Base-by-base conservation (phyloP, 148 eudicot genomes). In the Cornus kousa region DNA sequence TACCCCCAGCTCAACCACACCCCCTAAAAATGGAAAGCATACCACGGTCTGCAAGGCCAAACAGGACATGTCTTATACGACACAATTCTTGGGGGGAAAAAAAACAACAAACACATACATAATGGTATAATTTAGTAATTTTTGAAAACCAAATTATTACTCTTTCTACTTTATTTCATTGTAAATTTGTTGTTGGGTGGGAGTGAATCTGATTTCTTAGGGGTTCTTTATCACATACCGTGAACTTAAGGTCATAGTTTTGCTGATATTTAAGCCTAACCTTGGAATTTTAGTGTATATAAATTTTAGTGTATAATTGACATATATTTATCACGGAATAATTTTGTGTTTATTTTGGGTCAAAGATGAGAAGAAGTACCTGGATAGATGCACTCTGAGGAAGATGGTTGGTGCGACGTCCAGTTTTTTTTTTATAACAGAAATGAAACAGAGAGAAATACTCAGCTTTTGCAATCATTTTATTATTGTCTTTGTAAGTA, bases 321-420 rank as follows among this genome's bases (percentile, higher is more conserved):
- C 48, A 43, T 6, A 0, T 43, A 43, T 8, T 43, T 43, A 43
- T 43, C 5, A 43, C 10, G 48, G 48, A 43, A 43, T 43, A 43
- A 43, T n/a, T n/a, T n/a, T n/a, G n/a, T n/a, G n/a, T 62, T 62
- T 3, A 17, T 62, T 62, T 17, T 62, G 66, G 23, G 23, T 20
- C 66, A 62, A n/a, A 62, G 23, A 62, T 19, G 7, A 20, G n/a
- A 20, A 40, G 39, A 62, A 55, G 68, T 82, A 93, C 98, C 98
- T 92, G 88, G 77, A 94, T 83, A 8, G 89, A 85, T 62, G 96
- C 98, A 88, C 96, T 94, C 98, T 94, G 91, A 33, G 71, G 46
- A 69, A 70, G 64, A 70, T 67, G 68, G 39, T 28, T 8, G 48
- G 72, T 33, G 32, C 14, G 43, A 64, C 20, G 22, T 53, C 59